phyloP scores from a whole-genome alignment of 2,329 filamentous ascomycete species.

The Epichloe uncinata region DNA sequence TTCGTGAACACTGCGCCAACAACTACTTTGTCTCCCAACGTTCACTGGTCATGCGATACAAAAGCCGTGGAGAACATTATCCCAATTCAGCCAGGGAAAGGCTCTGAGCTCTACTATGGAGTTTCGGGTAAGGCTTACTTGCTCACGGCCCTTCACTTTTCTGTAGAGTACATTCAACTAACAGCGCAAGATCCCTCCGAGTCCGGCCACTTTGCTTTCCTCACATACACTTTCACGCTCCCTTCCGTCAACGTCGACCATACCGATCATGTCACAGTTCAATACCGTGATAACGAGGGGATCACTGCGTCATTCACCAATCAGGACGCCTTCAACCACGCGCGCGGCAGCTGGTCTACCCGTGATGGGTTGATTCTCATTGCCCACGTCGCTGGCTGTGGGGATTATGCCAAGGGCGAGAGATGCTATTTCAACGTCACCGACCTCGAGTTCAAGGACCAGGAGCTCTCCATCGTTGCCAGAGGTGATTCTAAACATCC shows the following conservation, averaged over 20 bases:
- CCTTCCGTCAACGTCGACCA: conserved; percentile 20
- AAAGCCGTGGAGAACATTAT: conserved; percentile 11
- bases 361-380: conserved; percentile 14
- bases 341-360: conserved; percentile 10
- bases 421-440: conserved; percentile 18
- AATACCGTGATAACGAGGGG: conserved; percentile 2
- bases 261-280: conserved; percentile 9
- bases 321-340: conserved; percentile 12
- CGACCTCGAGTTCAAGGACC: conserved; percentile 7
- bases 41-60: conserved; percentile 15
- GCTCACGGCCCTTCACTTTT: too few species aligned
- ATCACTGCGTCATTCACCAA: conserved; percentile 9
- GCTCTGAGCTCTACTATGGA: conserved; percentile 14
- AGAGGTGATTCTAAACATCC: conserved; percentile 10
- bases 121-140: conserved; percentile 4
- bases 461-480: conserved; percentile 9
- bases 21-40: conserved; percentile 4
- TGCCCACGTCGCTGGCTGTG: conserved; percentile 13
- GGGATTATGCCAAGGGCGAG: conserved; percentile 12
- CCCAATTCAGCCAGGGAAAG: conserved; percentile 10
- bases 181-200: conserved; percentile 10
- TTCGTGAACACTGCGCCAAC: conserved; percentile 2
- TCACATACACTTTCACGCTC: conserved; percentile 14
- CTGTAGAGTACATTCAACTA: neutral
- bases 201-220: conserved; percentile 13